Evolutionary conservation across 257 asterid genomes (phyloP).

Genomic region (Nyctanthes arbortristis): DNA sequence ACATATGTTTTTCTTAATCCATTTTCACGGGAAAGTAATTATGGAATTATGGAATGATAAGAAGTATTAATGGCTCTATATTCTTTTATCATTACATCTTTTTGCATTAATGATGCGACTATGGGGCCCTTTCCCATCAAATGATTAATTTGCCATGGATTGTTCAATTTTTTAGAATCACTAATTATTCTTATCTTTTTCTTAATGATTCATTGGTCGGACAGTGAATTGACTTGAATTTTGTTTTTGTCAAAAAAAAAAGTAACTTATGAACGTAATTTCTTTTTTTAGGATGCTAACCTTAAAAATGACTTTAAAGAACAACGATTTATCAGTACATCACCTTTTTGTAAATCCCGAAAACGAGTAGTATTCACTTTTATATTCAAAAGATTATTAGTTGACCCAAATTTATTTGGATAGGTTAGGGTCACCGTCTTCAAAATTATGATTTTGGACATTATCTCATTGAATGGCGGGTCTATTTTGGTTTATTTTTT

Average conservation of each 20-base stretch:
- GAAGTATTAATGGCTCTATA: background rate
- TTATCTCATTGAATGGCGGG: background rate
- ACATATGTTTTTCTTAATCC: background rate
- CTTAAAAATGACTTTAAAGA: background rate
- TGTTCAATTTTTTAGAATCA: slow-evolving; percentile 1
- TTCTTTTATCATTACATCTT: background rate
- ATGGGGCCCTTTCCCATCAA: background rate
- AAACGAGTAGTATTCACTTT: background rate
- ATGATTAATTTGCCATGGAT: background rate
- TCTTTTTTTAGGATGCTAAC: background rate
- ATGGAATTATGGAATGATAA: background rate
- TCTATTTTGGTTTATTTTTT: background rate
- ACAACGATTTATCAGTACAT: background rate
- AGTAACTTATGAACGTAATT: background rate
- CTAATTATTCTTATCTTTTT: background rate
- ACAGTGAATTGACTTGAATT: background rate
- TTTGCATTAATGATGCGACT: background rate
- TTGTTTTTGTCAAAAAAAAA: background rate
- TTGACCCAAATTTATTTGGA: background rate
- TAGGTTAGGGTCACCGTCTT: background rate
- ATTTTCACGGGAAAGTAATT: background rate
- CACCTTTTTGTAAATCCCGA: background rate
- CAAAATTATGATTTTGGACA: background rate
- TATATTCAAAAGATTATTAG: background rate
- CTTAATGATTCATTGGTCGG: background rate